Evolutionary conservation across 345 rosid species (phyloP).

Genomic region (Nasturtium officinale): DNA sequence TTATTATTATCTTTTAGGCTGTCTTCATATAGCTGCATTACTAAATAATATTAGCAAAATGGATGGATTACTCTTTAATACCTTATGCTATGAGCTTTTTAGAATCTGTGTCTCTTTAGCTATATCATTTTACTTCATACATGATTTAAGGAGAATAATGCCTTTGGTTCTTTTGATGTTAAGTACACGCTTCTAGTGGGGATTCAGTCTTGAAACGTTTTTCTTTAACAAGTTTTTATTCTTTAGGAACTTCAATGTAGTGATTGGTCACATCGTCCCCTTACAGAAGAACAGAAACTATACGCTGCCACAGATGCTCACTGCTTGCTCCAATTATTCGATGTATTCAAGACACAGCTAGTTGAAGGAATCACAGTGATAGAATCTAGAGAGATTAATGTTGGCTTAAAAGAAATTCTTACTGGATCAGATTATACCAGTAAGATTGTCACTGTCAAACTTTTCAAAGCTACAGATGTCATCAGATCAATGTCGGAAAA

Average conservation of each 20-base stretch:
- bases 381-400: slow-evolving; percentile 43
- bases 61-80: background rate
- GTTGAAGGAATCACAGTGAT: slow-evolving; percentile 43
- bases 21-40: background rate
- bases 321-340: slow-evolving; percentile 79
- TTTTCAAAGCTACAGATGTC: slow-evolving; percentile 63
- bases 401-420: slow-evolving; percentile 71
- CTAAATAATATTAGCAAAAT: background rate
- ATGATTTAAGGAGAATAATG: background rate
- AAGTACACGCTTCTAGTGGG: background rate
- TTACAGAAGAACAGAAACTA: slow-evolving; percentile 82
- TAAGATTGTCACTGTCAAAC: slow-evolving; percentile 43
- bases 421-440: slow-evolving; percentile 41
- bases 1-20: background rate
- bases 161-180: background rate
- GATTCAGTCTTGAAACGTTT: slow-evolving; percentile 23
- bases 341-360: slow-evolving; percentile 53
- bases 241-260: slow-evolving; percentile 97
- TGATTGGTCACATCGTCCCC: slow-evolving; percentile 96
- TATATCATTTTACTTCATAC: background rate
- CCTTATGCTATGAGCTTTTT: background rate
- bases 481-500: slow-evolving; percentile 55
- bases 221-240: slow-evolving; percentile 28
- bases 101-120: background rate
- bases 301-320: slow-evolving; percentile 91